Evolutionary conservation across 2,329 filamentous ascomycete species (phyloP), one percentile per base, ranked within the genome.

Genomic region (Metarhizium humberi): DNA sequence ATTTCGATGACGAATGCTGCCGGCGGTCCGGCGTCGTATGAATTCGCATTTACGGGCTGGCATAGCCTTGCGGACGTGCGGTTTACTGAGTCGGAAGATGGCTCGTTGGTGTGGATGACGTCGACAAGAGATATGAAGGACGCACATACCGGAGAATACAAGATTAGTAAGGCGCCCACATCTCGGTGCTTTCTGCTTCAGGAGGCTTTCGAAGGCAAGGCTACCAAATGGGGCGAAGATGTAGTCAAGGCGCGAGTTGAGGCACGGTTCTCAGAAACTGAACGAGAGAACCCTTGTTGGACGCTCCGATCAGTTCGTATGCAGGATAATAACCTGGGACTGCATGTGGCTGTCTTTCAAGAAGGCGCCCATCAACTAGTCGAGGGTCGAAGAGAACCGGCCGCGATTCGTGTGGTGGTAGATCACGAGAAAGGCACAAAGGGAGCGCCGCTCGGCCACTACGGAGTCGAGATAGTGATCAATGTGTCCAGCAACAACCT

Each of bases 201-300:
- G 52, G 88, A 90, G 53, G 73, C 80, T 7, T 92, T 92, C 63
- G 88, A 95, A 66, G 85, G 85, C 30, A 92, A 86, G 67, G 89
- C 87, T 1, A 75, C 78, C 18, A 88, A 86, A 58, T 85, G 90
- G 71, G 84, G 84, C 32, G 92, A 97, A 70, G 94, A 97, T 60
- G 78, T 96, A 13, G 83, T 85, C 50, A 95, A 92, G 71, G 91
- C 92, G 8, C 84, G 86, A 60, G 84, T 96, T 14, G 92, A 96
- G 70, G 87, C 85, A 6, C 82, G 92, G 11, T 96, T 95, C 64
- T 75, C 88, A 0, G 91, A 96, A 67, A 69, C 75, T n/a, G 90
- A 96, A 72, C 83, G 92, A 56, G 90, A 96, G 68, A 82, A 86
- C 56, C 79, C 85, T 16, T 84, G 81, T 62, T 96, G 90, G 91